Conservation (phyloP, 2,329 filamentous ascomycete genomes). For the Colletotrichum orchidophilum region DNA sequence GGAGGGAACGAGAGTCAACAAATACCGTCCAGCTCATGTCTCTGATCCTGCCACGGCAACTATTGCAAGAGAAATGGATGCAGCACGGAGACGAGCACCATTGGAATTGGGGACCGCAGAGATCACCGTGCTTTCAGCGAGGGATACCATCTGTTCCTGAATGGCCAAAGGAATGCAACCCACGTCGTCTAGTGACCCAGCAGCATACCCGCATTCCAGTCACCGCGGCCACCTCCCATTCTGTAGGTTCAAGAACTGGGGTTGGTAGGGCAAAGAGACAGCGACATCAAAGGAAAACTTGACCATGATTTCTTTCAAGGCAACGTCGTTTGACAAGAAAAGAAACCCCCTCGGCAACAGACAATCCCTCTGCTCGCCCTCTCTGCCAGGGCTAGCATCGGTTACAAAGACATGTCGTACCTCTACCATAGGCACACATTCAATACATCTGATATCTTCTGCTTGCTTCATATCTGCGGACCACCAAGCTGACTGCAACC, state of each 20-base stretch:
- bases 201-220: slow-evolving; percentile 33
- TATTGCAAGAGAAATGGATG: slow-evolving; percentile 27
- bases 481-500: background rate
- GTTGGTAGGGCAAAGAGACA: slow-evolving; percentile 7
- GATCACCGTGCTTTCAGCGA: slow-evolving; percentile 31
- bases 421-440: background rate
- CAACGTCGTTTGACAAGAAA: slow-evolving; percentile 17
- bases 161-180: slow-evolving; percentile 30
- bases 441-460: background rate
- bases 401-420: slow-evolving; percentile 18
- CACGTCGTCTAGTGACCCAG: slow-evolving; percentile 30
- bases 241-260: slow-evolving; percentile 18
- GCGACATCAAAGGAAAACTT: slow-evolving; percentile 15
- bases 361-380: slow-evolving; percentile 17
- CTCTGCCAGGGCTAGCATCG: background rate
- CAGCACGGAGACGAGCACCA: slow-evolving; percentile 20
- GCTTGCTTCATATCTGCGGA: background rate
- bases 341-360: background rate
- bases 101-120: slow-evolving; percentile 28
- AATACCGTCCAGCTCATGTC: slow-evolving; percentile 31
- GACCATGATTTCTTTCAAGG: slow-evolving; percentile 5
- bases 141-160: slow-evolving; percentile 19
- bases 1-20: slow-evolving; percentile 33
- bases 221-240: background rate
- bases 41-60: slow-evolving; percentile 33